Evolutionary conservation across 2,329 filamentous ascomycete genomes (phyloP).

Genomic region (Tolypocladium nubicola): DNA sequence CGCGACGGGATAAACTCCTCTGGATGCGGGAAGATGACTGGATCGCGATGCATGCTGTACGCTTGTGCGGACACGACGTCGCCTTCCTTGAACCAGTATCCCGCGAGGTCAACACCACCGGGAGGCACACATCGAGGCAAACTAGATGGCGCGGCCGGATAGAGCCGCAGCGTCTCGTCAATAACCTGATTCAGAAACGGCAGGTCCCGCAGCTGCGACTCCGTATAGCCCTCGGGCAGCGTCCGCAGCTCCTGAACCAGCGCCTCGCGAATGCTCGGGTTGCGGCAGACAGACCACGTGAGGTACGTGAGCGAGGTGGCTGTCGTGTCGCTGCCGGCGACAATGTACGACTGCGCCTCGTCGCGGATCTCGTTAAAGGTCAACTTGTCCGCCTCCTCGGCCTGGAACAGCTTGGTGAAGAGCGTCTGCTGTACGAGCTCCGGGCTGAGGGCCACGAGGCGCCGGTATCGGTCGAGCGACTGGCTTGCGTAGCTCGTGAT

Average conservation of each 20-base stretch:
- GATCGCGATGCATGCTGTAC: slow-evolving; percentile 35
- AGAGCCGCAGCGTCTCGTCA: slow-evolving; percentile 33
- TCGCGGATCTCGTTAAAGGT: slow-evolving; percentile 20
- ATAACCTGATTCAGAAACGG: slow-evolving; percentile 31
- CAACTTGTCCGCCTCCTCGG: slow-evolving; percentile 16
- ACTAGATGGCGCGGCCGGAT: slow-evolving; percentile 25
- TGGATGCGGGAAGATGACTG: slow-evolving; percentile 28
- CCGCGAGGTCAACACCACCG: slow-evolving; percentile 26
- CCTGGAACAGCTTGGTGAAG: slow-evolving; percentile 26
- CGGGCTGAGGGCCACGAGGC: slow-evolving; percentile 9
- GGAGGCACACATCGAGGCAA: slow-evolving; percentile 29
- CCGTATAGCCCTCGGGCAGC: slow-evolving; percentile 16
- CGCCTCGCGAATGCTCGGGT: slow-evolving; percentile 15
- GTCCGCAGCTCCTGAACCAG: slow-evolving; percentile 24
- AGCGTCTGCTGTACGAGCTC: slow-evolving; percentile 17
- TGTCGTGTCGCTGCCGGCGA: slow-evolving; percentile 42
- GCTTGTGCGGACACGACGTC: slow-evolving; percentile 29
- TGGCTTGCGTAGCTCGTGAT: slow-evolving; percentile 14
- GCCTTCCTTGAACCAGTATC: slow-evolving; percentile 27
- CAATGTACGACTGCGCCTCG: slow-evolving; percentile 32
- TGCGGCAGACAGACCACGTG: slow-evolving; percentile 25
- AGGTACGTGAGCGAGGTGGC: slow-evolving; percentile 38
- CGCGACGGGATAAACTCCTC: slow-evolving; percentile 10
- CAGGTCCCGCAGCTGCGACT: slow-evolving; percentile 14
- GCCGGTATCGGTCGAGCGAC: slow-evolving; percentile 17